Conservation (phyloP, 2,329 filamentous ascomycete species). For the Tolypocladium ovalisporum region DNA sequence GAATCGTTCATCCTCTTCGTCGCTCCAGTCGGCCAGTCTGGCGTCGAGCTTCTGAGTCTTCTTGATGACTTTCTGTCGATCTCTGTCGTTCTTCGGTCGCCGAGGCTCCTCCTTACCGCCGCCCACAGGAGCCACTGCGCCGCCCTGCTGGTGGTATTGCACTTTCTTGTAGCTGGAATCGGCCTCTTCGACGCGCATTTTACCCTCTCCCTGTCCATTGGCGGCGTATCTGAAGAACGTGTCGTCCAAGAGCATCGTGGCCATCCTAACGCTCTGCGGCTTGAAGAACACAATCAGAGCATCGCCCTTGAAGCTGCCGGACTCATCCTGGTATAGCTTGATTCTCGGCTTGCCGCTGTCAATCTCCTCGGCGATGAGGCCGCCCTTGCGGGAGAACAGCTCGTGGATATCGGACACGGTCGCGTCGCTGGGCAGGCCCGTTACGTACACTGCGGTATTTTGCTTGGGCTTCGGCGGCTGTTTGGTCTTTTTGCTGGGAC, state of each 20-base stretch:
- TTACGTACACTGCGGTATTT: constrained; percentile 90
- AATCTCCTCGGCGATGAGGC: constrained; percentile 89
- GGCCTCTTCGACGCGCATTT: constrained; percentile 72
- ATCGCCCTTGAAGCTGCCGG: constrained; percentile 85
- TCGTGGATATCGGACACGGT: constrained; percentile 71
- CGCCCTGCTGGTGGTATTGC: constrained; percentile 45
- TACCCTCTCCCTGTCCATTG: constrained; percentile 42
- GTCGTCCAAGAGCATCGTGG: constrained; percentile 71
- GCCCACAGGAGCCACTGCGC: constrained; percentile 8
- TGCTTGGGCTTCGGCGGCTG: constrained; percentile 42
- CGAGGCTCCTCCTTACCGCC: constrained; percentile 26
- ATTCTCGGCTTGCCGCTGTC: constrained; percentile 80
- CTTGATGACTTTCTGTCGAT: constrained; percentile 83
- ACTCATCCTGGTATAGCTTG: constrained; percentile 78
- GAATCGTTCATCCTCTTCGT: constrained; percentile 68
- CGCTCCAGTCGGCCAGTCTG: constrained; percentile 76
- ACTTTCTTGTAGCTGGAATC: constrained; percentile 89
- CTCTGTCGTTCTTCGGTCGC: constrained; percentile 46
- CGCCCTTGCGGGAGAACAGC: constrained; percentile 73
- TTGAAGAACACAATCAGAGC: constrained; percentile 92
- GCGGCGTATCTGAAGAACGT: constrained; percentile 62
- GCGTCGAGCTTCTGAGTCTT: constrained; percentile 87
- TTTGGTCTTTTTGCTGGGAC: constrained; percentile 34
- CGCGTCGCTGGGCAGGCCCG: constrained; percentile 70
- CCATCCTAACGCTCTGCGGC: constrained; percentile 81